Base-by-base conservation (phyloP, 2,329 filamentous ascomycete genomes). In the Cryphonectria radicalis region DNA sequence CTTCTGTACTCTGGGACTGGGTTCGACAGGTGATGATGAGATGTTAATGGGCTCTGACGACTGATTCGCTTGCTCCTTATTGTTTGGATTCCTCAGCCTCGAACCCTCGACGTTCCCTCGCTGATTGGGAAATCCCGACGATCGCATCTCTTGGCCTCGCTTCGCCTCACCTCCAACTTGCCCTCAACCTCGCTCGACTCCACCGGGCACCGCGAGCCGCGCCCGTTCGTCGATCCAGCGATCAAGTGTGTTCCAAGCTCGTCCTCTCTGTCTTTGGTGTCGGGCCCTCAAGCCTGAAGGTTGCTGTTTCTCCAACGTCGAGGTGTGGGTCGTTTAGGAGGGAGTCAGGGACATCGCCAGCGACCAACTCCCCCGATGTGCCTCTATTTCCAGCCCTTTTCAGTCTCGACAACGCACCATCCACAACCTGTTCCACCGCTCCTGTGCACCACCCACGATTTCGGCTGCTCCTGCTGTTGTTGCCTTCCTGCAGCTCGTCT, bases 321-420 rank as follows among this genome's bases (percentile, higher is more conserved):
- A 64, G 22, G 62, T 19, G 62, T 42, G 62, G 37, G 59, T 35
- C 46, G 19, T 50, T 35, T 32, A 59, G 28, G 60, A 64, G 42
- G 42, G n/a, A 42, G 42, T 6, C 37, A 43, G 42, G 7, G 62
- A 64, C 55, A 59, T 59, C 55, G 55, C 3, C 55, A 32, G 28
- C 25, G 55, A 59, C 25, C 14, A 32, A 50, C 64, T 53, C 37
- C 37, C 28, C 71, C 71, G 66, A 72, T 72, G 71, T 60, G 42
- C 68, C 65, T 60, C 63, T 66, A 68, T 62, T 57, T 63, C 66
- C 71, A 70, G 66, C 68, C 68, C 57, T 59, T 62, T 67, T 65
- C 68, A 72, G 71, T 69, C 71, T 70, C 71, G 71, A 70, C 66
- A 55, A 70, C 60, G 70, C 46, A 37, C 59, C 46, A n/a, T 35